These are phyloP conservation scores for Trifolium dubium DNA, from an alignment of 306 rosid genomes.

Conservation along the genomic window DNA sequence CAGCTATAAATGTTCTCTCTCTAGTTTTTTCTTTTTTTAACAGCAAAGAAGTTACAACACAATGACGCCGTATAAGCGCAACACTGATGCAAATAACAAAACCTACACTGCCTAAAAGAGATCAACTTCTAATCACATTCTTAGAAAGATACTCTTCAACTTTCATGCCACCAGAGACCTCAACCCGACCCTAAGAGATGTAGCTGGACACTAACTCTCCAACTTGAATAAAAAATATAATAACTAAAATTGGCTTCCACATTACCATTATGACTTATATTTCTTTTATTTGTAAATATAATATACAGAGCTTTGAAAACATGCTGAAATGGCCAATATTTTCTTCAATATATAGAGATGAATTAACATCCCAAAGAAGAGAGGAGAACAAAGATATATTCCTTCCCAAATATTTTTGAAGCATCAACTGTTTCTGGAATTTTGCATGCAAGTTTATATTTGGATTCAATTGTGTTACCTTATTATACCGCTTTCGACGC, in stretches of 20 bases:
- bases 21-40: too few species aligned
- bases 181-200: too few species aligned
- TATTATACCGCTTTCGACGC: constrained; percentile 89
- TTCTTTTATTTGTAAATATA: neutral
- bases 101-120: too few species aligned
- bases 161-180: too few species aligned
- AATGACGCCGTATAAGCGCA: too few species aligned
- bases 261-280: constrained; percentile 8
- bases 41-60: too few species aligned
- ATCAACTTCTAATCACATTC: too few species aligned
- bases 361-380: constrained; percentile 12
- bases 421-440: constrained; percentile 86
- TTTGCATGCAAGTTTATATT: constrained; percentile 79
- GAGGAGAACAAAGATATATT: constrained; percentile 37
- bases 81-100: too few species aligned
- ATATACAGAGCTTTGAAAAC: constrained; percentile 7
- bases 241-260: constrained; percentile 57
- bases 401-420: constrained; percentile 51
- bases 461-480: constrained; percentile 75
- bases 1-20: too few species aligned
- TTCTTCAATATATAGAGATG: constrained; percentile 42
- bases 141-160: too few species aligned
- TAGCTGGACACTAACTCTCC: too few species aligned
- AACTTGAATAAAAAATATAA: too few species aligned
- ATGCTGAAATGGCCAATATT: constrained; percentile 6